Conservation (phyloP, 108 stramenopile species). For the Schizochytrium sp. region DNA sequence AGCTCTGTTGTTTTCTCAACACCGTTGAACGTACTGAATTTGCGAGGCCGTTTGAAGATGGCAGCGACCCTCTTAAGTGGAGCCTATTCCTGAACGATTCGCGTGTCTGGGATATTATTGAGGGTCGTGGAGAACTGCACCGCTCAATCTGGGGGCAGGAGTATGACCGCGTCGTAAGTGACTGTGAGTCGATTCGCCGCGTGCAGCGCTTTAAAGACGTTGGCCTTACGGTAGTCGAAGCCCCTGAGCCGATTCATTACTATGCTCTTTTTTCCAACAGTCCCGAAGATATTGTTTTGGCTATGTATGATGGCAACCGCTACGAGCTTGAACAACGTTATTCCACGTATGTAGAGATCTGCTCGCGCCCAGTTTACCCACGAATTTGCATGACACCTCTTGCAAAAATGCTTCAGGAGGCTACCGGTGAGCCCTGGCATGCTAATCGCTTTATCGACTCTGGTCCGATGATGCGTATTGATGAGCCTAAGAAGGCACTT, state of each 20-base stretch:
- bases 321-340: conserved; percentile 57
- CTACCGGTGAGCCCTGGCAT: conserved; percentile 33
- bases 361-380: conserved; percentile 37
- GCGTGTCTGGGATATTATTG: background rate
- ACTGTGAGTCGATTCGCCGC: background rate
- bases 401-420: conserved; percentile 33
- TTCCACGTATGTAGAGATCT: conserved; percentile 39
- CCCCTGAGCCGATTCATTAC: conserved; percentile 54
- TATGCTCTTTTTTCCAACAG: conserved; percentile 39
- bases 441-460: conserved; percentile 32
- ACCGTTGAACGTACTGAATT: conserved; percentile 28
- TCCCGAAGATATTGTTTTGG: conserved; percentile 32
- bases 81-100: background rate
- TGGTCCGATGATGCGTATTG: conserved; percentile 57
- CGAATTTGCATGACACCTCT: background rate
- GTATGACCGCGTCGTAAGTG: conserved; percentile 15
- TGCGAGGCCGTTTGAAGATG: conserved; percentile 50
- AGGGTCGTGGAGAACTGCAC: conserved; percentile 3
- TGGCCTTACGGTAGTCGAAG: conserved; percentile 31
- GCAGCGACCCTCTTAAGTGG: conserved; percentile 42
- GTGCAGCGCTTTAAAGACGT: background rate
- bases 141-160: conserved; percentile 8
- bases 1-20: conserved; percentile 57
- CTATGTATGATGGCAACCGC: conserved; percentile 33
- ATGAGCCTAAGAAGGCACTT: background rate